phyloP scores from a whole-genome alignment of 2,329 filamentous ascomycete genomes.

The Botrytis tulipae region DNA sequence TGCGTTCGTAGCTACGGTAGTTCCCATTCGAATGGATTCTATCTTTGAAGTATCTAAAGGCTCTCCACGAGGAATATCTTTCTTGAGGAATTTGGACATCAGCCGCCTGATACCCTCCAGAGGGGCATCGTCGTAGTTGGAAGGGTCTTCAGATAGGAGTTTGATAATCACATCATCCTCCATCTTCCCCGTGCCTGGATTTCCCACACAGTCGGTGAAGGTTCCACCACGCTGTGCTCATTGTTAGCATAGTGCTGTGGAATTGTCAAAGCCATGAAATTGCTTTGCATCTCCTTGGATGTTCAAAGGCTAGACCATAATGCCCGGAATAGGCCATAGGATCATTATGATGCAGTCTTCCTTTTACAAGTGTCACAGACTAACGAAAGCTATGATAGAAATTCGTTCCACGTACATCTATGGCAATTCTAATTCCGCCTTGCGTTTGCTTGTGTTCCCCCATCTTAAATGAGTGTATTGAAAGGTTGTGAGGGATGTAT shows the following conservation, averaged over 20 bases:
- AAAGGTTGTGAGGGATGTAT: neutral
- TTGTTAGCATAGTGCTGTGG: conserved; percentile 2
- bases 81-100: conserved; percentile 71
- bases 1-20: conserved; percentile 91
- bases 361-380: conserved; percentile 4
- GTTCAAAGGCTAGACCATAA: conserved; percentile 12
- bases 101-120: conserved; percentile 87
- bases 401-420: conserved; percentile 40
- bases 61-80: conserved; percentile 76
- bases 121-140: conserved; percentile 87
- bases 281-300: conserved; percentile 19
- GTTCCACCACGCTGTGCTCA: conserved; percentile 71
- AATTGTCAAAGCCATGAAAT: neutral
- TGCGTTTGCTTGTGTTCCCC: conserved; percentile 35
- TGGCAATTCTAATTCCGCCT: conserved; percentile 69
- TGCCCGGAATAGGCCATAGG: neutral
- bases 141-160: conserved; percentile 83
- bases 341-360: neutral
- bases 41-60: conserved; percentile 79
- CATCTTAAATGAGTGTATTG: conserved; percentile 26
- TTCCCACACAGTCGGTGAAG: conserved; percentile 90
- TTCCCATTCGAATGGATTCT: conserved; percentile 93
- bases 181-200: conserved; percentile 66
- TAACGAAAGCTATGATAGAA: conserved; percentile 31
- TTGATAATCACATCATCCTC: conserved; percentile 81